These are phyloP conservation scores for Candolleomyces efflorescens DNA, from an alignment of 768 basidiomycete species.

Conservation along the genomic window DNA sequence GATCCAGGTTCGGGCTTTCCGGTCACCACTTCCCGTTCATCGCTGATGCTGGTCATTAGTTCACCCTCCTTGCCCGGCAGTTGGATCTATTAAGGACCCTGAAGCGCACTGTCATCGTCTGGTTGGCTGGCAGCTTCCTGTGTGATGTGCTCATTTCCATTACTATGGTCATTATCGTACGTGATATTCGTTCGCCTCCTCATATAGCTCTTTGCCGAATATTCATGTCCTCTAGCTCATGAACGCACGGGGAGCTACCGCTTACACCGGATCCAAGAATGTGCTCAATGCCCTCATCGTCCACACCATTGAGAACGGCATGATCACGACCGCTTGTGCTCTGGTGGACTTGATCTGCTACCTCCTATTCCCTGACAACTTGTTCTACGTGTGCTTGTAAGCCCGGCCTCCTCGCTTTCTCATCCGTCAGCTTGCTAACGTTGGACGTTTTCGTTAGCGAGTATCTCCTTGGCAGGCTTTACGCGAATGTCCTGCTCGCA, in stretches of 20 bases:
- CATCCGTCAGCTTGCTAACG: background rate
- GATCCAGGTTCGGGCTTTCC: background rate
- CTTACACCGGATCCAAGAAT: background rate
- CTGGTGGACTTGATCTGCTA: slow-evolving; percentile 1
- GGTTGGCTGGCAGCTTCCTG: background rate
- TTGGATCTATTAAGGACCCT: background rate
- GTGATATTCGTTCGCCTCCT: background rate
- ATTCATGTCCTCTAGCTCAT: background rate
- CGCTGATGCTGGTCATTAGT: background rate
- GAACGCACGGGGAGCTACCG: background rate
- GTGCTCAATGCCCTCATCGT: slow-evolving; percentile 1
- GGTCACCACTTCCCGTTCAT: too few relatives aligned
- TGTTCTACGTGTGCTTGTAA: slow-evolving; percentile 3
- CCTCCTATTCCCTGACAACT: background rate
- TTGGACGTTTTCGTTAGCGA: background rate
- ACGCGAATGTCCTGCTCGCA: background rate
- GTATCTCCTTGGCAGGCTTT: background rate
- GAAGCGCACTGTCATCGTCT: background rate
- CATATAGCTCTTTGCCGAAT: too few relatives aligned
- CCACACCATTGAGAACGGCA: slow-evolving; percentile 3
- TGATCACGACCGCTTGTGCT: slow-evolving; percentile 1
- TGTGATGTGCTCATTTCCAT: background rate
- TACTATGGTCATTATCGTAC: background rate
- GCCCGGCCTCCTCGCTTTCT: background rate
- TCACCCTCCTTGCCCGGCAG: background rate